phyloP scores from a whole-genome alignment of 1,284 basidiomycete genomes.

The Lignosus rhinocerotis region DNA sequence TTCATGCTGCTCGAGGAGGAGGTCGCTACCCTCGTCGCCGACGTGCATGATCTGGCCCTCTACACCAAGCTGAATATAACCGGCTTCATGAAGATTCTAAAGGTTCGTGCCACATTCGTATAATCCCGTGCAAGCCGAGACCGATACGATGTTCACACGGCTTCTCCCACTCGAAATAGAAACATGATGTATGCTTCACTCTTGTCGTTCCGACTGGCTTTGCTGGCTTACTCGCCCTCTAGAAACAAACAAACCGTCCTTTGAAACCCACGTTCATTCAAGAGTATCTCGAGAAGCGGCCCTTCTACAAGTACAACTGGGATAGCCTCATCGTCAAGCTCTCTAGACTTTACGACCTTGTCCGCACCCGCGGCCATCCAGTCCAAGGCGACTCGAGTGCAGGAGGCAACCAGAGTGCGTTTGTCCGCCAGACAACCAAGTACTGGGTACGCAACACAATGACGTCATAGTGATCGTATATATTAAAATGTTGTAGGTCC shows the following conservation, averaged over 20 bases:
- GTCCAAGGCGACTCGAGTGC: constrained; percentile 92
- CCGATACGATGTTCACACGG: constrained; percentile 2
- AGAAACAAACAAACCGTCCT: constrained; percentile 79
- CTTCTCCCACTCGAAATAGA: constrained; percentile 41
- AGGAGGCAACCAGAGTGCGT: constrained; percentile 94
- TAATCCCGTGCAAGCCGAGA: not conserved
- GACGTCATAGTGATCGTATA: not conserved
- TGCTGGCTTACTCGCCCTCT: not conserved
- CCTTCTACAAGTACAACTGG: constrained; percentile 95
- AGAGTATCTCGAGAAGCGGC: constrained; percentile 91
- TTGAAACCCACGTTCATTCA: constrained; percentile 80
- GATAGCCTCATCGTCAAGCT: constrained; percentile 96
- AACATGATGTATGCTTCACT: constrained; percentile 71
- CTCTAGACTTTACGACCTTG: constrained; percentile 93
- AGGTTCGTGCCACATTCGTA: constrained; percentile 47
- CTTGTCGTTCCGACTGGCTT: constrained; percentile 6
- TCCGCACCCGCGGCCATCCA: constrained; percentile 93
- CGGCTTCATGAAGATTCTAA: constrained; percentile 99
- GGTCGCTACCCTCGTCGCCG: constrained; percentile 93
- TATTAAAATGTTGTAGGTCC: constrained; percentile 53
- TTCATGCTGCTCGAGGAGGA: constrained; percentile 94
- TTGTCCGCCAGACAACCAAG: constrained; percentile 97
- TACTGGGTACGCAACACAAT: constrained; percentile 79
- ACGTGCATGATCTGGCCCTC: constrained; percentile 96
- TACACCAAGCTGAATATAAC: constrained; percentile 97